Percentiles rank a stretch among this genome's conserved stretches.
Evolutionary conservation across 2,329 filamentous ascomycete genomes (phyloP).

Genomic region (Nectriaceae sp.): DNA sequence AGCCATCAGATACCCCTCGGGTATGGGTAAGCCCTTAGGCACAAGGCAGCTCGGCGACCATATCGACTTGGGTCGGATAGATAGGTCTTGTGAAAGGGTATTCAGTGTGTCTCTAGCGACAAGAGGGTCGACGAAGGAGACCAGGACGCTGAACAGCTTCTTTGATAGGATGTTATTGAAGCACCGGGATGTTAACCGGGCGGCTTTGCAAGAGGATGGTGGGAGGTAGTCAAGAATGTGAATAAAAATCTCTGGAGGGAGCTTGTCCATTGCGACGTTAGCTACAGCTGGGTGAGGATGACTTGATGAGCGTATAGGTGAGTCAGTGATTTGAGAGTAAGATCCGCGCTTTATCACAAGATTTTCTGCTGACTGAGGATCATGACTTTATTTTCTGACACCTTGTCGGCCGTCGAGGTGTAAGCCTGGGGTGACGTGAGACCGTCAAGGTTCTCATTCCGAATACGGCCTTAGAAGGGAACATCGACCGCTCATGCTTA

Average conservation of each 20-base stretch:
- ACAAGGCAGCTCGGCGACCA: conserved; percentile 40
- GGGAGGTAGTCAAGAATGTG: conserved; percentile 31
- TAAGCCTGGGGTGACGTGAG: too few relatives aligned
- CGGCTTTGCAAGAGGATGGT: conserved; percentile 20
- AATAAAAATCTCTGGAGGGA: conserved; percentile 33
- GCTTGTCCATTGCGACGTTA: conserved; percentile 33
- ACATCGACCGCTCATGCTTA: too few relatives aligned
- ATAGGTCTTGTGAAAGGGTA: conserved; percentile 22
- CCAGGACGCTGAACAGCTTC: conserved; percentile 29
- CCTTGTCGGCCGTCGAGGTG: too few relatives aligned
- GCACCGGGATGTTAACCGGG: conserved; percentile 34
- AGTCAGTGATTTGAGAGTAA: too few relatives aligned
- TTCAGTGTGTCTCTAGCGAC: conserved; percentile 26
- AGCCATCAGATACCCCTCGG: conserved; percentile 35
- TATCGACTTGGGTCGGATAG: conserved; percentile 26
- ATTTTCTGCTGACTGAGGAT: too few relatives aligned
- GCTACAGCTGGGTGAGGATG: too few relatives aligned
- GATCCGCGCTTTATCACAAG: too few relatives aligned
- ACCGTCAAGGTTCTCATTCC: too few relatives aligned
- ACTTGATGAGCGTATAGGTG: too few relatives aligned
- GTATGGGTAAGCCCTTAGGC: conserved; percentile 30
- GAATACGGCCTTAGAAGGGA: too few relatives aligned
- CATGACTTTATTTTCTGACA: too few relatives aligned
- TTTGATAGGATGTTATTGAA: conserved; percentile 35
- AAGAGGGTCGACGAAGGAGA: conserved; percentile 31